These are phyloP conservation scores for Stylonectria norvegica DNA, from an alignment of 2,329 filamentous ascomycete species.

Conservation along the genomic window DNA sequence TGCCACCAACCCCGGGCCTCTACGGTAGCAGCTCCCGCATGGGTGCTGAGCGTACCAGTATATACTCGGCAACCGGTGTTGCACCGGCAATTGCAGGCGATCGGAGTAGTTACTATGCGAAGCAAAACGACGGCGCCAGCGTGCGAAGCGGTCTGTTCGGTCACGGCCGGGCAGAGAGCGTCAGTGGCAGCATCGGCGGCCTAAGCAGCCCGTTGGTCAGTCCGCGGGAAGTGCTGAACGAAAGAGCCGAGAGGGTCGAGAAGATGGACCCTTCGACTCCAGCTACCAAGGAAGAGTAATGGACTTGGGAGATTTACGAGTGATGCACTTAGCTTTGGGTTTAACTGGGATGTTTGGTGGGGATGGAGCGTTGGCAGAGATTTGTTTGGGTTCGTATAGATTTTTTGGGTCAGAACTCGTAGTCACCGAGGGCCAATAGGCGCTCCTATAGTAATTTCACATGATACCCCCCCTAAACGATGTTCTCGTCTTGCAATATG, in stretches of 20 bases:
- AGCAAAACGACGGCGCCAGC: conserved; percentile 68
- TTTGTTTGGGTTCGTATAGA: conserved; percentile 10
- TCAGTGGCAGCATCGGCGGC: conserved; percentile 69
- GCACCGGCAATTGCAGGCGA: conserved; percentile 67
- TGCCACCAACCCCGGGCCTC: conserved; percentile 47
- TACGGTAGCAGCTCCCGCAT: conserved; percentile 47
- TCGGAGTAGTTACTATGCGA: conserved; percentile 76
- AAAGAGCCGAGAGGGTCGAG: conserved; percentile 32
- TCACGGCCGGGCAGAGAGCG: conserved; percentile 77
- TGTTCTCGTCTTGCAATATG: no score
- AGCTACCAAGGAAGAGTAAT: conserved; percentile 16
- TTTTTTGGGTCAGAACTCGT: conserved; percentile 18
- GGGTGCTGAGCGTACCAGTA: conserved; percentile 65
- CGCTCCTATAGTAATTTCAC: conserved; percentile 24
- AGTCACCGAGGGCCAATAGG: conserved; percentile 13
- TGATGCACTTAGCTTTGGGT: conserved; percentile 16
- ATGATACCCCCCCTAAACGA: conserved; percentile 35
- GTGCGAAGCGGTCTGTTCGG: conserved; percentile 73
- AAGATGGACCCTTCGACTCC: conserved; percentile 26
- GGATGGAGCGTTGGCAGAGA: neutral
- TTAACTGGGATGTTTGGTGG: conserved; percentile 2
- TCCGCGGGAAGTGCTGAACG: conserved; percentile 43
- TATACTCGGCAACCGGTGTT: conserved; percentile 74
- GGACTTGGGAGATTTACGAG: conserved; percentile 6
- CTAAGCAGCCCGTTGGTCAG: conserved; percentile 61